phyloP scores from a whole-genome alignment of 2,329 filamentous ascomycete species.

The Didymella glomerata region DNA sequence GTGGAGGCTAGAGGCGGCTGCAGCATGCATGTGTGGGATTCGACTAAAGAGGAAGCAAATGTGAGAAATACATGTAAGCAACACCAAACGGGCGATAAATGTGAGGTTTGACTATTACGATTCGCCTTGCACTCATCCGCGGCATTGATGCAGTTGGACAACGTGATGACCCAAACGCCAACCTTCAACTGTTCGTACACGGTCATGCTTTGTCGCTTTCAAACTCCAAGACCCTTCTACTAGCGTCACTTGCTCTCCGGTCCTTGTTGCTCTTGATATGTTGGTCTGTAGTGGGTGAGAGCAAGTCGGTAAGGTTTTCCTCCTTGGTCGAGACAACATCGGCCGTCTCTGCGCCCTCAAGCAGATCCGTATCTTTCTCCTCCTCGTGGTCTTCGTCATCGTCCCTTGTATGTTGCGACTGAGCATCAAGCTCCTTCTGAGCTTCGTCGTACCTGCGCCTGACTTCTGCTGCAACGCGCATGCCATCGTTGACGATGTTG shows the following conservation, averaged over 20 bases:
- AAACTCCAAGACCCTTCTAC: constrained; percentile 50
- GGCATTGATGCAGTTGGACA: constrained; percentile 4
- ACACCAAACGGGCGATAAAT: neutral
- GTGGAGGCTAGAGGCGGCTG: constrained; percentile 4
- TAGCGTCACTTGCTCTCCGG: constrained; percentile 47
- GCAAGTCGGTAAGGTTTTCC: constrained; percentile 26
- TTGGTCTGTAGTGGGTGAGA: constrained; percentile 30
- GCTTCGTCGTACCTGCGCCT: constrained; percentile 93
- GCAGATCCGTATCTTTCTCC: constrained; percentile 55
- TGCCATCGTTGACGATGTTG: constrained; percentile 96
- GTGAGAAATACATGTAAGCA: constrained; percentile 1
- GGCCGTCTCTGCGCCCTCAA: constrained; percentile 60
- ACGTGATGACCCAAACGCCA: constrained; percentile 16
- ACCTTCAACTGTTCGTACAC: constrained; percentile 15
- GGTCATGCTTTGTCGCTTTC: constrained; percentile 39
- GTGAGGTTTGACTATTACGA: neutral
- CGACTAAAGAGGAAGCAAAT: constrained; percentile 10
- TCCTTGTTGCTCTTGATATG: constrained; percentile 43
- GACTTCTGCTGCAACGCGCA: constrained; percentile 94
- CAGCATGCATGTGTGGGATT: constrained; percentile 3
- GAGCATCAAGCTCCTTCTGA: constrained; percentile 87
- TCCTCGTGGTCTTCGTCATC: constrained; percentile 70
- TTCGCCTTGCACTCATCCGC: neutral
- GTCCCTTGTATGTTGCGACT: constrained; percentile 65
- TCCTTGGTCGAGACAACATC: constrained; percentile 49